Evolutionary conservation across 2,329 filamentous ascomycete genomes (phyloP), one percentile per base, ranked within the genome.

Genomic region (Myriosclerotinia curreyana): DNA sequence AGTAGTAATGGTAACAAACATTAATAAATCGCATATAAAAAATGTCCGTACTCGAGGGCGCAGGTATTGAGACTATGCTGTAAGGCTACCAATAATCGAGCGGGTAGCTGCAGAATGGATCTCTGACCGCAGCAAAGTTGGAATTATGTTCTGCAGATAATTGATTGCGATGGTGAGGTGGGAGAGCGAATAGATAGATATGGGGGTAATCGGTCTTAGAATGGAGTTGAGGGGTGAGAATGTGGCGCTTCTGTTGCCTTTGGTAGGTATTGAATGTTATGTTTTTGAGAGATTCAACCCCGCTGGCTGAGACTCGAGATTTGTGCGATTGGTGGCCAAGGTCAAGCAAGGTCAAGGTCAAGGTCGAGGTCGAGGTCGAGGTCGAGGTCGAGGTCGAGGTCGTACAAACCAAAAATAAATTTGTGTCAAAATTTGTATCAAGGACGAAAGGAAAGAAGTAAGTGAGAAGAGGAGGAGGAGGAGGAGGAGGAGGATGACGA

Each of bases 161-260:
- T 31, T 36, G 5, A 17, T 46, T 62, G 40, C 42, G 51, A 28
- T 12, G 12, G 20, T n/a, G 42, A 60, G 34, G 36, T 40, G n/a
- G n/a, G n/a, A n/a, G n/a, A 40, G 31, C 6, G 42, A n/a, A 20
- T 8, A 40, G 22, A 22, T 31, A 38, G 34, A 60, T 52, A 56
- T 56, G 38, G 38, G 53, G 53, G 48, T 31, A 25, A 55, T 49
- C 44, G 22, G 25, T 56, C 15, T 51, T 62, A 49, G 25, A 42
- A 38, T 34, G 56, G n/a, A 46, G 50, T 31, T 17, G 48, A 44
- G 49, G 38, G 40, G 60, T 62, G 48, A 54, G 40, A 36, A 38
- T 62, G 60, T 62, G 60, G 60, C 60, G 60, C 25, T 48, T 56
- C 7, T 22, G 42, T 62, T 56, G 60, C 17, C 40, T 62, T n/a